Evolutionary conservation across 2,329 filamentous ascomycete genomes (phyloP).

Genomic region (Diaporthe sp.): DNA sequence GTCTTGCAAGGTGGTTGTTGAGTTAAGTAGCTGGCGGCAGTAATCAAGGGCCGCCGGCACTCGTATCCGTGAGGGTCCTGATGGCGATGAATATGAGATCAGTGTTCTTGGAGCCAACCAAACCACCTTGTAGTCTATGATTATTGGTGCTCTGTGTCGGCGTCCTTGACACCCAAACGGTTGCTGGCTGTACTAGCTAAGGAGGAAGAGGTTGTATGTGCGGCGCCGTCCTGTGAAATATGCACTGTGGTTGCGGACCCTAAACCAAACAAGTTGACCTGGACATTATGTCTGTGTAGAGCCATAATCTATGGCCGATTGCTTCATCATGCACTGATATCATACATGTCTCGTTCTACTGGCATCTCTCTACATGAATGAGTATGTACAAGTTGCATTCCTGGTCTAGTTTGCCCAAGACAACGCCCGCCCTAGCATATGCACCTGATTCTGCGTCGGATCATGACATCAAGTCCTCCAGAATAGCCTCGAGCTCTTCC

Average conservation of each 20-base stretch:
- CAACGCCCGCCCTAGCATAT: background rate
- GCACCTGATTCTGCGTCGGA: background rate
- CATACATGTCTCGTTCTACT: background rate
- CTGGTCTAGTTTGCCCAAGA: background rate
- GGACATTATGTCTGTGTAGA: background rate
- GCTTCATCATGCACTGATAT: background rate
- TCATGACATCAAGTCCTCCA: conserved; percentile 78
- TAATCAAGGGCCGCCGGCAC: background rate
- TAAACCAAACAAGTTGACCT: too few relatives aligned
- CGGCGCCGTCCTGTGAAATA: background rate
- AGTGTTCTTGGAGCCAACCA: background rate
- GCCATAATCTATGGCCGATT: background rate
- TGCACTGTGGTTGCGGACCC: background rate
- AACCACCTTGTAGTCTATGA: too few relatives aligned
- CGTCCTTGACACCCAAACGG: background rate
- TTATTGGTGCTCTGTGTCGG: background rate
- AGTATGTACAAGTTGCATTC: background rate
- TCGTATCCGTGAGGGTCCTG: background rate
- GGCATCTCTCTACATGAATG: background rate
- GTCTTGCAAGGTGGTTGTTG: too few relatives aligned
- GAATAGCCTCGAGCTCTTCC: conserved; percentile 88
- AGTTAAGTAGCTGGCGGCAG: too few relatives aligned
- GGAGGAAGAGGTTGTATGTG: background rate
- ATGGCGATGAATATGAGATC: background rate
- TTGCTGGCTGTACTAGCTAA: background rate